Conservation (phyloP, 805 yeast genomes). For the Saturnispora quitensis region DNA sequence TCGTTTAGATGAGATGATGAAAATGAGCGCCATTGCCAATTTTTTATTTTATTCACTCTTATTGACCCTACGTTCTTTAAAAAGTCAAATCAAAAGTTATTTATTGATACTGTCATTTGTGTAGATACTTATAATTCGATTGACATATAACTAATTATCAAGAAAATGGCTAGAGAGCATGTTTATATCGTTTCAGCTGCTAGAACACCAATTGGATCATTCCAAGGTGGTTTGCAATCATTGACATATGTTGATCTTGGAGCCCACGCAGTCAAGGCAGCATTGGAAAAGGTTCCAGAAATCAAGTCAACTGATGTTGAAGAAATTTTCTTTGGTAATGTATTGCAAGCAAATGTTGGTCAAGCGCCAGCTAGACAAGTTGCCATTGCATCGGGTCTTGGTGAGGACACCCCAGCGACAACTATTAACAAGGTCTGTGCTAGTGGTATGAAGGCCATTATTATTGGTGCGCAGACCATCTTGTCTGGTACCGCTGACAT, state of each 20-base stretch:
- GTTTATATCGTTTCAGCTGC: constrained; percentile 89
- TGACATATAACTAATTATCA: not conserved
- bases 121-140: not conserved
- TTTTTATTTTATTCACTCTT: not conserved
- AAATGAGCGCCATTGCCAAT: not conserved
- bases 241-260: constrained; percentile 81
- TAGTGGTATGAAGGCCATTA: constrained; percentile 87
- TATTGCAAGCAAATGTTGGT: constrained; percentile 85
- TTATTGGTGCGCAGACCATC: constrained; percentile 84
- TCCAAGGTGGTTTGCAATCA: constrained; percentile 75
- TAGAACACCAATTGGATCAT: constrained; percentile 94
- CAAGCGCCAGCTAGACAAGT: constrained; percentile 99
- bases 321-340: constrained; percentile 90
- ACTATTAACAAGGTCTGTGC: constrained; percentile 97
- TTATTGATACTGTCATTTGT: not conserved
- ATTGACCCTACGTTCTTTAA: not conserved
- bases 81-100: not conserved
- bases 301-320: constrained; percentile 72
- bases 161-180: constrained; percentile 24
- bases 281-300: constrained; percentile 73
- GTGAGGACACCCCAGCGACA: constrained; percentile 72
- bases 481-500: constrained; percentile 84
- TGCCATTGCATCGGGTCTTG: constrained; percentile 81
- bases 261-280: constrained; percentile 84
- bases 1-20: not conserved